phyloP scores from a whole-genome alignment of 2,329 filamentous ascomycete species.

The Beauveria australis region DNA sequence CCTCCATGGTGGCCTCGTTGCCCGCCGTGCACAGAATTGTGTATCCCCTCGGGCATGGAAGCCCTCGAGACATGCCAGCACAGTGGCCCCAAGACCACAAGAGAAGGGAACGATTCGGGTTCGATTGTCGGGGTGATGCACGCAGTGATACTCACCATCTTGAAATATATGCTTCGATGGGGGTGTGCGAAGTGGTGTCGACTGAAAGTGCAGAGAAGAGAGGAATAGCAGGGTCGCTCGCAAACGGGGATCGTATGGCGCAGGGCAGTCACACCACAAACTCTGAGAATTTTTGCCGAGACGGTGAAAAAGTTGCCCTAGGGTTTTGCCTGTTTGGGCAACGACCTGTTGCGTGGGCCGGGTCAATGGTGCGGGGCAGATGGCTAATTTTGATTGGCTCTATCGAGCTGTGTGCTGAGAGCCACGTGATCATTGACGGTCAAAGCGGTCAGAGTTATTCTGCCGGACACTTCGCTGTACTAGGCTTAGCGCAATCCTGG shows the following conservation, averaged over 20 bases:
- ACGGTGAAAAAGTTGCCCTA: conserved; percentile 27
- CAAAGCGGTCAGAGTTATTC: conserved; percentile 21
- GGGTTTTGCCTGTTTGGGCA: conserved; percentile 23
- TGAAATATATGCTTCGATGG: conserved; percentile 32
- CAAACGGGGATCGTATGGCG: conserved; percentile 17
- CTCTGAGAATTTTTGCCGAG: conserved; percentile 29
- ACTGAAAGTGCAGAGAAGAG: conserved; percentile 17
- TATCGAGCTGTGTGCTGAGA: background rate
- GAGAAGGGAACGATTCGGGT: background rate
- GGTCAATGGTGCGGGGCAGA: conserved; percentile 14
- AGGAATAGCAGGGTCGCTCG: conserved; percentile 16
- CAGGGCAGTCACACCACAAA: conserved; percentile 2
- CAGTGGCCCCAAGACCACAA: background rate
- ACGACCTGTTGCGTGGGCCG: background rate
- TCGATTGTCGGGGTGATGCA: background rate
- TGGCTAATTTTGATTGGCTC: conserved; percentile 27
- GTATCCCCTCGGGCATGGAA: background rate
- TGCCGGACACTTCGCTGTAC: conserved; percentile 5
- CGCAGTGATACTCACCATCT: conserved; percentile 36
- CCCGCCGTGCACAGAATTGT: background rate
- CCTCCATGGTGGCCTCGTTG: background rate
- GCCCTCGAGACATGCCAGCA: background rate
- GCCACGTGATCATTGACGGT: conserved; percentile 21
- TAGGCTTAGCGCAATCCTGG: background rate
- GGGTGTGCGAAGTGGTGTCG: conserved; percentile 33